These are phyloP conservation scores for Sugiyamaella chiloensis DNA, from an alignment of 805 yeast genomes.

Conservation along the genomic window DNA sequence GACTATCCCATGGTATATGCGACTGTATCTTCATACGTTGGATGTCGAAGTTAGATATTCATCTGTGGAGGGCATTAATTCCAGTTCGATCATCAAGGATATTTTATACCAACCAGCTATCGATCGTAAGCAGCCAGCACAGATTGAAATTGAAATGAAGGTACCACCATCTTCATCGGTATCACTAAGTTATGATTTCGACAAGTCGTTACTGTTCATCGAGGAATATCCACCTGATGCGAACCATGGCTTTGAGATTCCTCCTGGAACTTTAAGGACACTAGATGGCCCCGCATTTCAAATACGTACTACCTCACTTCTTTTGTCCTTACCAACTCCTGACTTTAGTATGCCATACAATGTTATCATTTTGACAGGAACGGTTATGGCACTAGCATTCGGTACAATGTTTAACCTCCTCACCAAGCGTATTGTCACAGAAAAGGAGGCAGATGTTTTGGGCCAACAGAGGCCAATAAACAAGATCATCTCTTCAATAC, in stretches of 20 bases:
- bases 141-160: constrained; percentile 62
- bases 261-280: constrained; percentile 79
- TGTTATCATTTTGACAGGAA: constrained; percentile 89
- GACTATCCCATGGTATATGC: constrained; percentile 89
- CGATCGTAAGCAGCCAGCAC: constrained; percentile 79
- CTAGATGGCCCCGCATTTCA: constrained; percentile 29
- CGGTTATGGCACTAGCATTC: constrained; percentile 87
- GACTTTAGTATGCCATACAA: constrained; percentile 99
- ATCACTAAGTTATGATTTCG: constrained; percentile 72
- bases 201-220: constrained; percentile 76
- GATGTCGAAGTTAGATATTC: constrained; percentile 32
- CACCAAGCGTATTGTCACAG: constrained; percentile 69
- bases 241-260: constrained; percentile 93
- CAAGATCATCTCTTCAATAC: too few relatives aligned
- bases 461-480: constrained; percentile 11
- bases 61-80: not conserved
- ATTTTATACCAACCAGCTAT: constrained; percentile 49
- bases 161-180: constrained; percentile 65
- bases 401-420: constrained; percentile 81
- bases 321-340: constrained; percentile 88
- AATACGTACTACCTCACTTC: constrained; percentile 78
- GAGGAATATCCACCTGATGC: constrained; percentile 99
- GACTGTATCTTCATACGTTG: constrained; percentile 73
- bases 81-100: constrained; percentile 24
- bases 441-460: constrained; percentile 47